Base-by-base conservation (phyloP, 345 rosid genomes). In the Syzygium grande region DNA sequence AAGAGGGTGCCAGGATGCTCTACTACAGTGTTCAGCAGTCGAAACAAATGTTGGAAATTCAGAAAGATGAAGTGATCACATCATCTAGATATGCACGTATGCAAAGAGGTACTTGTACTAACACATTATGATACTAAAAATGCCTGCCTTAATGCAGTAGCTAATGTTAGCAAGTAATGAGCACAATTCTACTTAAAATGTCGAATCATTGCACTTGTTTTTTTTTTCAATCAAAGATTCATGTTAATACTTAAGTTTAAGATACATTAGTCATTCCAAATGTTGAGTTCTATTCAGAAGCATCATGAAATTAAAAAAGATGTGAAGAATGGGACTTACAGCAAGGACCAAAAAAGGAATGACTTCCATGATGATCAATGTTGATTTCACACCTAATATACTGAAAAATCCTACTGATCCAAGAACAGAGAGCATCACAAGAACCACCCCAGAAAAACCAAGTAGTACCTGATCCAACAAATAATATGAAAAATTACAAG, bases 291-390 rank as follows among this genome's bases (percentile, higher is more conserved):
- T 0, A 38, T 38, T 73, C 49, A 73, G 80, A 73, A 73, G 83
- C 27, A 2, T 56, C 51, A 63, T 87, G 73, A 63, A 86, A 86
- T 55, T 11, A 73, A 61, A 8, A 25, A 52, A 56, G 89, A 87
- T 79, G 22, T 63, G 73, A 58, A 49, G 41, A 54, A 87, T 80
- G 77, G 84, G 84, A 93, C 99, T 96, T 95, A 97, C 99, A 84
- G 99, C 99, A 77, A 97, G 92, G 88, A 97, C 99, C 91, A 97
- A 98, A 92, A 97, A 97, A 73, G 99, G 99, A 89, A 97, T 95
- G 89, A 97, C 99, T 95, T 97, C 99, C 99, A 97, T 94, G 86
- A 97, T 97, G 90, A 97, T 97, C 53, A 97, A 92, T 19, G 99
- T 97, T 30, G 99, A 96, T 89, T 97, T 95, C 91, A 95, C 97